Evolutionary conservation across 768 basidiomycete species (phyloP).

Genomic region (Terana coerulea): DNA sequence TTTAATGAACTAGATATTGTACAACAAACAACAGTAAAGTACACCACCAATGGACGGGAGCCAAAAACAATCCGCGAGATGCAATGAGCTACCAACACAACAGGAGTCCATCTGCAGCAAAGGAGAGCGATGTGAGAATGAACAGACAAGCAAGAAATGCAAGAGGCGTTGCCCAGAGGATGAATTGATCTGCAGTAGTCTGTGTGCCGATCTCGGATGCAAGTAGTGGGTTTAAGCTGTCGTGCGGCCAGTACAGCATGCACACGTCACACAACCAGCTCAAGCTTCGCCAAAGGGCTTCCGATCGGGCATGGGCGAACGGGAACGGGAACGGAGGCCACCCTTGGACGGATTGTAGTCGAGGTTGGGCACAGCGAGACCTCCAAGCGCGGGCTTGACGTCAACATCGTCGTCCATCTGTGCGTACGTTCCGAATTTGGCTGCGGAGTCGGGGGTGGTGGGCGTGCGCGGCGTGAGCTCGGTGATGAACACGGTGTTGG

Average conservation of each 20-base stretch:
- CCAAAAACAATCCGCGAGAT: background rate
- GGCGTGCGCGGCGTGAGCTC: slow-evolving; percentile 1
- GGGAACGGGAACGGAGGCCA: slow-evolving; percentile 10
- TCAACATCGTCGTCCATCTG: slow-evolving; percentile 9
- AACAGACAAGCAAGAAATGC: too few species aligned
- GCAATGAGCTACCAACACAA: too few species aligned
- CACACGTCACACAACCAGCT: too few species aligned
- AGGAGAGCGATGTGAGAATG: too few species aligned
- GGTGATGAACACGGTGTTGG: slow-evolving; percentile 4
- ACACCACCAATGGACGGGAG: background rate
- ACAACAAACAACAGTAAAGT: background rate
- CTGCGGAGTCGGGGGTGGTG: background rate
- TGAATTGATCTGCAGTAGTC: too few species aligned
- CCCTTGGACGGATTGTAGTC: background rate
- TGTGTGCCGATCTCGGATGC: too few species aligned
- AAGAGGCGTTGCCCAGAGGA: too few species aligned
- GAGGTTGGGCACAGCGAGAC: slow-evolving; percentile 1
- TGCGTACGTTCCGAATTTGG: slow-evolving; percentile 5
- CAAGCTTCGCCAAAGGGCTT: too few species aligned
- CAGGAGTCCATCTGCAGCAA: too few species aligned
- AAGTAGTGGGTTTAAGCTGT: too few species aligned
- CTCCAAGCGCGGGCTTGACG: background rate
- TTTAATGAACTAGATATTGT: background rate
- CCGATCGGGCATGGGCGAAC: slow-evolving; percentile 10
- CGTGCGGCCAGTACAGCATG: too few species aligned